Percentiles rank a stretch among this genome's conserved stretches.
Evolutionary conservation across 148 eudicot species (phyloP).

Genomic region (Agrostemma githago): DNA sequence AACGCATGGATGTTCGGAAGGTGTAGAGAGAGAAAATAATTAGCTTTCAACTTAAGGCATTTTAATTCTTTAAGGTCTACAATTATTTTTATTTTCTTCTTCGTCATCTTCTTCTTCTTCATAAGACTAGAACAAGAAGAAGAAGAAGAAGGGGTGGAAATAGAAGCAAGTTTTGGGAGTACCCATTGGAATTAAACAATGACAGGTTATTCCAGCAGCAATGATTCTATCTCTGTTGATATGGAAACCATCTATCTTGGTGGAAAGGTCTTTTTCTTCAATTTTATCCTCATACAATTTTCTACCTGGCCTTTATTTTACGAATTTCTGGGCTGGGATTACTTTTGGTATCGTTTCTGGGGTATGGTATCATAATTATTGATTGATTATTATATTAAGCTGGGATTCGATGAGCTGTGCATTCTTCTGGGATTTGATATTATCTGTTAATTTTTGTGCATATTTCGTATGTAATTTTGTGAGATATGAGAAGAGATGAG

Average conservation of each 20-base stretch:
- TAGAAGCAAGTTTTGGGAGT: conserved; percentile 14
- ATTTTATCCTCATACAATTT: neutral
- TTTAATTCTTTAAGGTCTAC: conserved; percentile 9
- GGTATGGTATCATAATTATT: neutral
- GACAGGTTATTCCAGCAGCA: conserved; percentile 53
- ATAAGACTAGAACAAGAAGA: neutral
- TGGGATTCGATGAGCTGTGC: neutral
- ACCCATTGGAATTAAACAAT: conserved; percentile 16
- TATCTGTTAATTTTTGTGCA: too few relatives aligned
- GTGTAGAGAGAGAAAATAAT: conserved; percentile 19
- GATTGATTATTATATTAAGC: too few relatives aligned
- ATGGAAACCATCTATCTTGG: conserved; percentile 83
- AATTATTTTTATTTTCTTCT: conserved; percentile 1
- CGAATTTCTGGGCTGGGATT: neutral
- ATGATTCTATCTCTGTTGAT: conserved; percentile 69
- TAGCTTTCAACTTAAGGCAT: conserved; percentile 36
- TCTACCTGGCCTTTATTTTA: neutral
- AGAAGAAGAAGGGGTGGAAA: neutral
- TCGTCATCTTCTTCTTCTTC: neutral
- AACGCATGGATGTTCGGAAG: conserved; percentile 31
- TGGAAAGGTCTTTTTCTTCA: conserved; percentile 53
- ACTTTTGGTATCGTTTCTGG: neutral
- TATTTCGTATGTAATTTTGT: too few relatives aligned
- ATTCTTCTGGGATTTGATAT: neutral
- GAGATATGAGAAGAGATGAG: too few relatives aligned